Evolutionary conservation across 768 basidiomycete species (phyloP), one percentile per base, ranked within the genome.

Genomic region (Lentinula detonsa): DNA sequence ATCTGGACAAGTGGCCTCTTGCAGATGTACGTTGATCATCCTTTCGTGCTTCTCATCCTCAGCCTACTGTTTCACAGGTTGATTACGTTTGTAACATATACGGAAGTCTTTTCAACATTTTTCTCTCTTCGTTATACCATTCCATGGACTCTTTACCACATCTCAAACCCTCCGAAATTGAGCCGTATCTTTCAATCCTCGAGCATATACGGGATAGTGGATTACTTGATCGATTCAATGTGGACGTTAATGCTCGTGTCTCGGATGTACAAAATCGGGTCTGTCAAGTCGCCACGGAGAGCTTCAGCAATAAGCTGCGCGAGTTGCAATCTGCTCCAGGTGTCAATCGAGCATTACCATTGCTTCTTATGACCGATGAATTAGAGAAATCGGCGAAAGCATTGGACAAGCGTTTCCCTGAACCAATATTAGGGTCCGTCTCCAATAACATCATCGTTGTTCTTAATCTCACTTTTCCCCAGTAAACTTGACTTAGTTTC

Each of bases 311-410:
- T 59, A 88, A 84, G 73, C 81, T 85, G 65, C 77, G 81, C 46
- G 85, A 87, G 65, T 76, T 90, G 66, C 84, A 85, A 65, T 74
- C 82, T 2, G 75, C 85, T 5, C 89, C 90, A 4, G 91, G 91
- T 1, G 88, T 90, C 11, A 93, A 94, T 67, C 79, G 87, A 45
- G 91, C 93, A 0, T 74, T 93, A 39, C 93, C 93, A 1, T 74
- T 95, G 40, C 74, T 96, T 33, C 72, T 91, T 33, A 85, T 96
- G 83, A 92, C 91, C 4, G 88, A 90, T 51, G 95, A 96, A 74
- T 74, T 97, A 2, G 93, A 96, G 78, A 96, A 93, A 71, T 75
- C 80, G 40, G 85, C 90, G 16, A 95, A 95, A 72, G 74, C 81
- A 28, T 78, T 96, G 37, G 90, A 95, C 71, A 93, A 94, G 72